Evolutionary conservation across 2,329 filamentous ascomycete species (phyloP), one percentile per base, ranked within the genome.

Genomic region (Chalara sp.): DNA sequence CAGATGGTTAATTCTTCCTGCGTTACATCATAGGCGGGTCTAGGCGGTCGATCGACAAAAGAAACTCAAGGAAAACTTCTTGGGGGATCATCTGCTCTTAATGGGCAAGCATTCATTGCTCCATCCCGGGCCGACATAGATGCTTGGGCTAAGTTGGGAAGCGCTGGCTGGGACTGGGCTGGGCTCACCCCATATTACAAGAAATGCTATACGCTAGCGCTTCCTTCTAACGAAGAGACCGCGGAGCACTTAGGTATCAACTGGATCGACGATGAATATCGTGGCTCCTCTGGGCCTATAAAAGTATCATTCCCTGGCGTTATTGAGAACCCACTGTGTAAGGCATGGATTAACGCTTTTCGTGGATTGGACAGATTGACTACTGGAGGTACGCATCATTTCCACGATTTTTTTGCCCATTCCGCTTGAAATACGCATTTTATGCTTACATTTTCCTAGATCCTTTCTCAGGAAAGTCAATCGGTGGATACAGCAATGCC

Each of bases 281-380:
- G 44, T 7, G 35, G 44, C 32, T 41, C 30, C 11, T 41, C 43
- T 12, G 48, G 44, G 6, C 48, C 48, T 13, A n/a, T 47, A 12
- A 32, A 47, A 6, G 44, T 33, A n/a, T 50, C 48, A 10, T 50
- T 50, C 10, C 35, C 48, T 13, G 43, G 43, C 28, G 35, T 42
- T 7, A 3, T 45, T 33, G n/a, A 50, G 12, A 50, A 47, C 13
- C 35, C 48, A 13, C 44, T 50, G 4, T 40, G 44, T 6, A 50
- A 50, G 32, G 48, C 43, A 21, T 50, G 44, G 33, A 35, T 47
- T 8, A 43, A 50, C 37, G 32, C 43, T 10, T 47, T 50, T n/a
- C 44, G 48, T 32, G 21, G 12, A 28, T 21, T 47, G 11, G 44
- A 21, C 3, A 50, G 47, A n/a, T 7, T 40, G 6, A 50, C 48